Evolutionary conservation across 352 stramenopile genomes (phyloP).

Genomic region (Phytopythium ostracodes): DNA sequence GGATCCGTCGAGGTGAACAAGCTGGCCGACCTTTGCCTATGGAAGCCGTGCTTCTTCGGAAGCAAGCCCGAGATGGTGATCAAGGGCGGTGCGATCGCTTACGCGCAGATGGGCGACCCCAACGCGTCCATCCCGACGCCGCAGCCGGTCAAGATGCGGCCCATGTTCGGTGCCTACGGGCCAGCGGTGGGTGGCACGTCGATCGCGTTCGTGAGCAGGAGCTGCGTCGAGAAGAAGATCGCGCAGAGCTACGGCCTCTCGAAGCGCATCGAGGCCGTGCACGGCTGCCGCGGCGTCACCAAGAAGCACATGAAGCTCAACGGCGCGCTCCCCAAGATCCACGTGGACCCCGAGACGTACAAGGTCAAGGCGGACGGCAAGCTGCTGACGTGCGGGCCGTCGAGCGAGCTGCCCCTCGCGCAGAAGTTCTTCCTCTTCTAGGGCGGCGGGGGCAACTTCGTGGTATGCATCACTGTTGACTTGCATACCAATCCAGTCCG

Average conservation of each 20-base stretch:
- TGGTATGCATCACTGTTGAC: no score
- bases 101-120: constrained; percentile 96
- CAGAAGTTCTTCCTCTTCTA: constrained; percentile 95
- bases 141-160: constrained; percentile 94
- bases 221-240: constrained; percentile 68
- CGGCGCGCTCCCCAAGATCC: constrained; percentile 90
- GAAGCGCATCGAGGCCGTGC: constrained; percentile 86
- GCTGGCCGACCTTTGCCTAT: constrained; percentile 94
- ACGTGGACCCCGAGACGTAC: constrained; percentile 96
- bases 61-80: constrained; percentile 96
- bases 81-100: constrained; percentile 94
- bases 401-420: constrained; percentile 83
- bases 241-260: constrained; percentile 73
- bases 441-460: constrained; percentile 1
- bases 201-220: constrained; percentile 90
- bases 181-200: constrained; percentile 52
- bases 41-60: constrained; percentile 95
- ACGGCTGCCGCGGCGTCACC: constrained; percentile 75
- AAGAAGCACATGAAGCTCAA: constrained; percentile 98
- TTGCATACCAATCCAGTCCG: no score
- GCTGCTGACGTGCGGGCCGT: constrained; percentile 82
- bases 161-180: constrained; percentile 90
- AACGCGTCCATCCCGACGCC: constrained; percentile 97
- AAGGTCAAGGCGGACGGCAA: constrained; percentile 90
- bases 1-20: constrained; percentile 92